Conservation (phyloP, 2,329 filamentous ascomycete genomes). For the Aspergillus hiratsukae region DNA sequence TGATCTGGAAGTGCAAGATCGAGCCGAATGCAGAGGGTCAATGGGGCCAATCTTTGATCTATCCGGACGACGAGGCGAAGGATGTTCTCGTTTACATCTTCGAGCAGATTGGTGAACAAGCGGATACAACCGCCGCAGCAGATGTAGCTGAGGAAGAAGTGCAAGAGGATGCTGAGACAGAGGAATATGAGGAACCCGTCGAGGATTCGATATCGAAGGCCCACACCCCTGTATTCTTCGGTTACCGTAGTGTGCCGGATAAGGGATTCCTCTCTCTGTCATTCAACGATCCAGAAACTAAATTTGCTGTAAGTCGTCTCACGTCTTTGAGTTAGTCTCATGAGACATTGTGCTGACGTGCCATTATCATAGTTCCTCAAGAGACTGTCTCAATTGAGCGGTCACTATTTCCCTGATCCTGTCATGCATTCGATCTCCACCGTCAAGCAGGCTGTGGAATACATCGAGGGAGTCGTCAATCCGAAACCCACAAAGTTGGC, state of each 20-base stretch:
- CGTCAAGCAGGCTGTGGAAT: slow-evolving; percentile 51
- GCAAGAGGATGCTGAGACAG: slow-evolving; percentile 4
- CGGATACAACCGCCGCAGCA: slow-evolving; percentile 7
- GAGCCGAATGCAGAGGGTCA: slow-evolving; percentile 17
- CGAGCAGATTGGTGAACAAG: slow-evolving; percentile 27
- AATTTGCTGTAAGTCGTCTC: slow-evolving; percentile 64
- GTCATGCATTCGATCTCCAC: slow-evolving; percentile 56
- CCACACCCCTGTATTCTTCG: slow-evolving; percentile 13
- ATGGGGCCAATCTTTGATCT: slow-evolving; percentile 27
- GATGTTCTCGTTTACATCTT: slow-evolving; percentile 33
- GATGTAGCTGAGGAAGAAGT: slow-evolving; percentile 8
- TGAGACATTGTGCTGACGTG: slow-evolving; percentile 46
- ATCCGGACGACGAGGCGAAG: slow-evolving; percentile 27
- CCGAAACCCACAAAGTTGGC: slow-evolving; percentile 54
- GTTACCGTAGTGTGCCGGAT: slow-evolving; percentile 31
- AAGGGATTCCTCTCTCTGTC: slow-evolving; percentile 55
- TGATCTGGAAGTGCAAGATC: slow-evolving; percentile 31
- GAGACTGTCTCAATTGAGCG: slow-evolving; percentile 75
- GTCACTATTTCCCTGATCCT: slow-evolving; percentile 67
- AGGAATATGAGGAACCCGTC: slow-evolving; percentile 17
- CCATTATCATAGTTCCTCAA: slow-evolving; percentile 64
- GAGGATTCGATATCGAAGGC: slow-evolving; percentile 24
- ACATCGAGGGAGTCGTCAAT: slow-evolving; percentile 38
- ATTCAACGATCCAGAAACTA: slow-evolving; percentile 56
- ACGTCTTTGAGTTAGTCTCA: slow-evolving; percentile 49